Evolutionary conservation across 495 filamentous ascomycete species (phyloP).

Genomic region (Podospora anserina): DNA sequence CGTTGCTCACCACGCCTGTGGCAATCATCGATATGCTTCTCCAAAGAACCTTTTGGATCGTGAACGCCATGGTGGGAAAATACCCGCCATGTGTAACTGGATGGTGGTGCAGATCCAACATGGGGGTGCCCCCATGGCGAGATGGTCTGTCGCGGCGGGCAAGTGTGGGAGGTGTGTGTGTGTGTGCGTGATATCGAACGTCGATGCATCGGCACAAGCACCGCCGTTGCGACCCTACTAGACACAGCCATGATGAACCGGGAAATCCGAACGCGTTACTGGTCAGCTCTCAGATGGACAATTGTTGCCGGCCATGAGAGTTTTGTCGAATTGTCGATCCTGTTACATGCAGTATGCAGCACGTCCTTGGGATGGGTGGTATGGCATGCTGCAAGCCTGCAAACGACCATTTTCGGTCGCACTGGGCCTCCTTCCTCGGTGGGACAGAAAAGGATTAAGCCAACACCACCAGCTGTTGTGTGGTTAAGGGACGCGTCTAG

Average conservation of each 20-base stretch:
- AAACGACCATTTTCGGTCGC: not conserved
- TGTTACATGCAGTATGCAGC: slow-evolving; percentile 19
- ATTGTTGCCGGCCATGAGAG: slow-evolving; percentile 7
- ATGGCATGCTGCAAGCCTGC: slow-evolving; percentile 2
- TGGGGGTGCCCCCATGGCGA: not conserved
- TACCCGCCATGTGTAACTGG: not conserved
- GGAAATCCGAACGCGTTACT: slow-evolving; percentile 3
- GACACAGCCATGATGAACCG: slow-evolving; percentile 2
- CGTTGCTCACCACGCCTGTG: not conserved
- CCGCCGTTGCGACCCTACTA: not conserved
- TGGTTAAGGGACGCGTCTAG: not conserved
- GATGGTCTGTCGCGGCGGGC: not conserved
- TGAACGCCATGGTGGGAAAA: not conserved
- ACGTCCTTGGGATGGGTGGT: slow-evolving; percentile 8
- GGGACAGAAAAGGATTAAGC: not conserved
- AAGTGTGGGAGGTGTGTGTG: not conserved
- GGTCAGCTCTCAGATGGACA: slow-evolving; percentile 10
- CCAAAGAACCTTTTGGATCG: not conserved
- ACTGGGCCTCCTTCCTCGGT: not conserved
- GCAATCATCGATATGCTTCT: not conserved
- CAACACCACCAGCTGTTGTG: not conserved
- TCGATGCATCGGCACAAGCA: slow-evolving; percentile 6
- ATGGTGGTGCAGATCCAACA: not conserved
- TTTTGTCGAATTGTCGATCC: slow-evolving; percentile 15
- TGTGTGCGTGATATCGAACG: not conserved